Evolutionary conservation across 2,329 filamentous ascomycete genomes (phyloP), one percentile per base, ranked within the genome.

Genomic region (Teratosphaeria viscida): DNA sequence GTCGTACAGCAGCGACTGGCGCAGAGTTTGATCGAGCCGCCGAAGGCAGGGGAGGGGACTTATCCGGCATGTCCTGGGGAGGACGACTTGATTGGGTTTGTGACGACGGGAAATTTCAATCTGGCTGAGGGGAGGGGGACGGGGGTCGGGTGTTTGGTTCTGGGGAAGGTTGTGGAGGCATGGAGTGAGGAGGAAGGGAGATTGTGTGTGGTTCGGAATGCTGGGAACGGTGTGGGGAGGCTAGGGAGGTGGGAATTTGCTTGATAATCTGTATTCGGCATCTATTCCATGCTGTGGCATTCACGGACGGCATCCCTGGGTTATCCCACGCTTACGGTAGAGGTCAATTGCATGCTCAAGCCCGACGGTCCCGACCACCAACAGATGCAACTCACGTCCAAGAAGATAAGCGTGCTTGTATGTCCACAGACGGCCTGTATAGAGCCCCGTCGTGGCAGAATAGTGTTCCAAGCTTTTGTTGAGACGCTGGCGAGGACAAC

Each of bases 41-140:
- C 78, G 5, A 55, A 56, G n/a, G 67, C 64, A 0, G 68, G 67
- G 5, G 66, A 68, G 23, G 63, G 65, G 0, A 71, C 74, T 0
- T 84, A 89, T 65, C 86, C 87, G 0, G 70, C 85, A 0, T 84
- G 91, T n/a, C 92, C 92, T 0, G 79, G 80, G 10, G 85, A 85
- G 62, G 79, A 82, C 26, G 89, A 96, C 71, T 78, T 97, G 12
- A 83, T 97, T 56, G 94, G 94, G 0, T 99, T 95, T 71, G 86
- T 96, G 27, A 96, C 91, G 2, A 88, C 87, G 1, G 94, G 92
- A 0, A 87, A 89, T 56, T 96, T 87, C 71, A 91, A 87, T 67
- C 81, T 97, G 1, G 82, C 84, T 2, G 84, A 88, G 64, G 94
- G 92, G 0, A 82, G 81, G 64, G 89, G 87, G 0, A 85, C 85